Conservation (phyloP, 306 rosid species). For the Lotus japonicus region DNA sequence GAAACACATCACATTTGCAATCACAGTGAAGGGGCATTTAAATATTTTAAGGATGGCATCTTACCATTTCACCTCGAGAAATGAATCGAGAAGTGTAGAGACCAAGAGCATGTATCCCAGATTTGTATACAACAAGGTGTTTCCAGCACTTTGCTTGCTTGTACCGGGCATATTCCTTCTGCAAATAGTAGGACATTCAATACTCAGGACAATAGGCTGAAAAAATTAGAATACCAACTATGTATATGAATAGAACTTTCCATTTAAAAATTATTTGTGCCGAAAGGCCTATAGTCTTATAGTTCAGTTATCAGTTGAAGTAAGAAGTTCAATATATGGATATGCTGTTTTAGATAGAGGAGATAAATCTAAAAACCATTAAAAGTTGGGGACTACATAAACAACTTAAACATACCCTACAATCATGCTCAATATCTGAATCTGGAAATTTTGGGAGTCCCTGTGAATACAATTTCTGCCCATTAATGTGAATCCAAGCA, state of each 20-base stretch:
- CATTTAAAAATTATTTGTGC: not conserved
- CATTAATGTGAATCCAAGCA: slow-evolving; percentile 67
- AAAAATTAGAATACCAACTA: not conserved
- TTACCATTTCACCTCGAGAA: slow-evolving; percentile 59
- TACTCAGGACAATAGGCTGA: not conserved
- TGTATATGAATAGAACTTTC: not conserved
- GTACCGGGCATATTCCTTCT: slow-evolving; percentile 61
- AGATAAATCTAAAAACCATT: not conserved
- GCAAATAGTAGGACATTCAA: slow-evolving; percentile 18
- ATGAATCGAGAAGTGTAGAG: slow-evolving; percentile 69
- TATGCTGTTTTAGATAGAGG: not conserved
- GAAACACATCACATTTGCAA: slow-evolving; percentile 3
- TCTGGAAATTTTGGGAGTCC: slow-evolving; percentile 36
- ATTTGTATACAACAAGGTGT: slow-evolving; percentile 63
- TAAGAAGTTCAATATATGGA: not conserved
- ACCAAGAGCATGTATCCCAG: slow-evolving; percentile 76
- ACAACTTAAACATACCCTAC: slow-evolving; percentile 50
- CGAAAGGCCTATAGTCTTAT: not conserved
- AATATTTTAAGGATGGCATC: slow-evolving; percentile 4
- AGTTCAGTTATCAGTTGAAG: not conserved
- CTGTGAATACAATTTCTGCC: slow-evolving; percentile 36
- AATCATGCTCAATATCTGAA: slow-evolving; percentile 45
- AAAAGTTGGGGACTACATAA: slow-evolving; percentile 1
- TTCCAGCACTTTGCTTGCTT: slow-evolving; percentile 54
- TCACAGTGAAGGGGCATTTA: not conserved